Conservation (phyloP, 805 yeast species). For the Saccharomyces paradoxus region DNA sequence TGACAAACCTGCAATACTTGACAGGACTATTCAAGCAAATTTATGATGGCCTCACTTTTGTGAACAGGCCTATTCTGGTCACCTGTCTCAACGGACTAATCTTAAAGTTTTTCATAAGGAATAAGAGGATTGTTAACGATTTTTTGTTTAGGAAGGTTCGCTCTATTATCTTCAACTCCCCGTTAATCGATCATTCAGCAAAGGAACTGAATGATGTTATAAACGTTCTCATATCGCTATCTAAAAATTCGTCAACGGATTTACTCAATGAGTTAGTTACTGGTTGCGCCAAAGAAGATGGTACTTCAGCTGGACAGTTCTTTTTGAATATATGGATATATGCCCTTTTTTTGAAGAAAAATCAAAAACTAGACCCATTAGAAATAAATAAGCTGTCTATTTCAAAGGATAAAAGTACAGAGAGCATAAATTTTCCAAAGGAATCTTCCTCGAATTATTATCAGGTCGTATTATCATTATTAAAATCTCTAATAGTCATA, state of each 20-base stretch:
- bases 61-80: conserved; percentile 53
- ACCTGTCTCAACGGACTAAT: conserved; percentile 51
- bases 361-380: conserved; percentile 17
- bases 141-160: conserved; percentile 49
- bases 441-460: conserved; percentile 18
- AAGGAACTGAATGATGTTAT: conserved; percentile 50
- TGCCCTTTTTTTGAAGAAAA: conserved; percentile 29
- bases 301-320: conserved; percentile 9
- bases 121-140: conserved; percentile 45
- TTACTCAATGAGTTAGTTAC: conserved; percentile 29
- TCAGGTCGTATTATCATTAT: conserved; percentile 26
- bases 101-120: conserved; percentile 42
- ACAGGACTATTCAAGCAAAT: conserved; percentile 54
- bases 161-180: conserved; percentile 30
- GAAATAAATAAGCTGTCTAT: conserved; percentile 3
- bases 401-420: conserved; percentile 5
- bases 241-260: conserved; percentile 37
- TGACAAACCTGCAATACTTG: conserved; percentile 46
- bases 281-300: conserved; percentile 8
- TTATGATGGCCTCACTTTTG: conserved; percentile 46
- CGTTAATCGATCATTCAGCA: conserved; percentile 35
- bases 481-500: conserved; percentile 29
- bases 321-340: conserved; percentile 33
- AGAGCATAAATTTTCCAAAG: neutral
- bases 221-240: conserved; percentile 57